Evolutionary conservation across 495 filamentous ascomycete species (phyloP).

Genomic region (Aspergillus homomorphus): DNA sequence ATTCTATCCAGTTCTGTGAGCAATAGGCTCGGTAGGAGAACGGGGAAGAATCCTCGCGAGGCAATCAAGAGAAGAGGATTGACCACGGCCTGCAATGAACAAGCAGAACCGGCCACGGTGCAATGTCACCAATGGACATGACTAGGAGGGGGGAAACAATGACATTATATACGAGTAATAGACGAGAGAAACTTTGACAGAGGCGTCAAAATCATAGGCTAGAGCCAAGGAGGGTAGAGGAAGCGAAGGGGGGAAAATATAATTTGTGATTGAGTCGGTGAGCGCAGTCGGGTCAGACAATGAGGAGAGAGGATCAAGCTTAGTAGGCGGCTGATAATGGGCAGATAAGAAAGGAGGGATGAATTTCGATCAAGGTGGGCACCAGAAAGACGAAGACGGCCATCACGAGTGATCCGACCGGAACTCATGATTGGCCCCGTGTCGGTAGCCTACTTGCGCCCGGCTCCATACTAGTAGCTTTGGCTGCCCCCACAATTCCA

Average conservation of each 20-base stretch:
- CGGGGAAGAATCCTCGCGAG: background rate
- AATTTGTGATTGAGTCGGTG: background rate
- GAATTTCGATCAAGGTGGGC: background rate
- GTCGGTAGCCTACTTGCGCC: no score
- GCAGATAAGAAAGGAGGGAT: background rate
- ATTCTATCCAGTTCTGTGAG: background rate
- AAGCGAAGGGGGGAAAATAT: background rate
- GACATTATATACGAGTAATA: background rate
- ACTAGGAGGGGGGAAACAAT: background rate
- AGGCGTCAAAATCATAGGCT: background rate
- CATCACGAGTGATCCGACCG: background rate
- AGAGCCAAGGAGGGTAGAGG: background rate
- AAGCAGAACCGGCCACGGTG: conserved; percentile 5
- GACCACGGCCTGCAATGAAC: conserved; percentile 2
- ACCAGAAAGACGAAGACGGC: background rate
- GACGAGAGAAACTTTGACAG: background rate
- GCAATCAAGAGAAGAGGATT: background rate
- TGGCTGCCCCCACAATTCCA: no score
- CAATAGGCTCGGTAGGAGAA: background rate
- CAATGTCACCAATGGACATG: background rate
- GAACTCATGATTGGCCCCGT: background rate
- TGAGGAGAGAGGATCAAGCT: no score
- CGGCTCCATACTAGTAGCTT: no score
- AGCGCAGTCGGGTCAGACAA: background rate
- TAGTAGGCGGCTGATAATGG: no score